A percentile compares a stretch with the other conserved stretches of the same genome.
Evolutionary conservation across 208 protist species (phyloP).

Genomic region (Trypanosomatidae sp.): DNA sequence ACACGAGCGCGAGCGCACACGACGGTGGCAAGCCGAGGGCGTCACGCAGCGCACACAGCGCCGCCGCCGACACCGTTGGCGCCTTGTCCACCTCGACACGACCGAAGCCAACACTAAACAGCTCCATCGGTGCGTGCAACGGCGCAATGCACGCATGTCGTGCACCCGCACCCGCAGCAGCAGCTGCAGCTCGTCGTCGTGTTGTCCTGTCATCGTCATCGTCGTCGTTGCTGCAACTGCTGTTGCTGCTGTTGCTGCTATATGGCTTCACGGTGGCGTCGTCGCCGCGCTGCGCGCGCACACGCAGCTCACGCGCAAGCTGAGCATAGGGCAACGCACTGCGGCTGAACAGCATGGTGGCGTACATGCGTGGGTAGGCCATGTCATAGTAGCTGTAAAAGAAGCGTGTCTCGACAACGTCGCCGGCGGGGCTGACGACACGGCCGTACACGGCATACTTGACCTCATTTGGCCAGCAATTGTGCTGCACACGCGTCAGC

Average conservation of each 20-base stretch:
- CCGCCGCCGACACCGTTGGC: conserved; percentile 26
- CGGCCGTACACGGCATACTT: conserved; percentile 43
- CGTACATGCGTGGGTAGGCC: conserved; percentile 38
- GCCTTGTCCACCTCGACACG: conserved; percentile 62
- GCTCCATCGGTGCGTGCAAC: too few species aligned
- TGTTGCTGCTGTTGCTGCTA: not conserved
- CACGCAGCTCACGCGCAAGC: conserved; percentile 18
- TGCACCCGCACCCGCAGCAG: too few species aligned
- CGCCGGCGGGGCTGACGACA: conserved; percentile 40
- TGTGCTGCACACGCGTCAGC: conserved; percentile 21
- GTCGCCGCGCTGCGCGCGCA: conserved; percentile 4
- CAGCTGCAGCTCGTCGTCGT: conserved; percentile 7
- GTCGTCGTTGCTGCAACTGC: not conserved
- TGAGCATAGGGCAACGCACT: conserved; percentile 24
- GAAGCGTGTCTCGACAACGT: conserved; percentile 46
- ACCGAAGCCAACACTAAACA: conserved; percentile 57
- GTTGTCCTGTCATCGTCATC: conserved; percentile 8
- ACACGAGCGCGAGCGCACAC: conserved; percentile 51
- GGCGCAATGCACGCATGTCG: too few species aligned
- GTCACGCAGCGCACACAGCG: conserved; percentile 15
- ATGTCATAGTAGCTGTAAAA: conserved; percentile 27
- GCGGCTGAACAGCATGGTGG: conserved; percentile 37
- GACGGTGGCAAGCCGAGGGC: conserved; percentile 22
- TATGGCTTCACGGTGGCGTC: not conserved
- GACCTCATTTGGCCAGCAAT: conserved; percentile 26